phyloP scores from a whole-genome alignment of 225 moss, liverwort and hornwort species.

The Polytrichum commune region DNA sequence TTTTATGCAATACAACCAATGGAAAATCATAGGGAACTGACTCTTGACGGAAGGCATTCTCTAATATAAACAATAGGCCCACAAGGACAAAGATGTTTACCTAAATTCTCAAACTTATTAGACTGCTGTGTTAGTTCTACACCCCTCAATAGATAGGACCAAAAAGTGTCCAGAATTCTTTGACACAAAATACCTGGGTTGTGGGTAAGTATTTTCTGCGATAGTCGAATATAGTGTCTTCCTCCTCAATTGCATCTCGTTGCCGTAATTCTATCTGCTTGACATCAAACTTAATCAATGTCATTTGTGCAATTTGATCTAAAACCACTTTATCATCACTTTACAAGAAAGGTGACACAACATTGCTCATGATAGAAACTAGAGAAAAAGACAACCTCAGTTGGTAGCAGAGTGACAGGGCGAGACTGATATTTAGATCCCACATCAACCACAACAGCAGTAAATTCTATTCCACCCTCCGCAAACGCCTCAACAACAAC shows the following conservation, averaged over 20 bases:
- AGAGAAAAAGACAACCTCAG: conserved; percentile 56
- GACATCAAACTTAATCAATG: not conserved
- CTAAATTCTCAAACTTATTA: too few relatives aligned
- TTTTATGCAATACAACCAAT: too few relatives aligned
- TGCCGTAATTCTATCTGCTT: conserved; percentile 72
- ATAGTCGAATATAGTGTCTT: conserved; percentile 80
- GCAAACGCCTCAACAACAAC: conserved; percentile 83
- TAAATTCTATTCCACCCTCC: conserved; percentile 87
- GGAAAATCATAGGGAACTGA: too few relatives aligned
- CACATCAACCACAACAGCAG: conserved; percentile 82
- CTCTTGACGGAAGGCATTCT: too few relatives aligned
- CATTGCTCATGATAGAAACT: not conserved
- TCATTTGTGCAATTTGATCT: too few relatives aligned
- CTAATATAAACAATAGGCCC: too few relatives aligned
- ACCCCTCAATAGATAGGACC: not conserved
- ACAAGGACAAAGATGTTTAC: too few relatives aligned
- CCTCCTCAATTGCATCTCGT: conserved; percentile 28
- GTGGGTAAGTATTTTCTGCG: conserved; percentile 91
- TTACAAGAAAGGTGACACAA: not conserved
- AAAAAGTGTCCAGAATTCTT: not conserved
- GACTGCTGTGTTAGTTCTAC: too few relatives aligned
- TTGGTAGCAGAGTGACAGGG: conserved; percentile 83
- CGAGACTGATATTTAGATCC: conserved; percentile 43
- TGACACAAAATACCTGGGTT: conserved; percentile 45
- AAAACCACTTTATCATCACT: too few relatives aligned